A percentile compares a stretch with the other conserved stretches of the same genome.
phyloP scores from a whole-genome alignment of 2,329 filamentous ascomycete genomes.

The Alternaria brassicicola region DNA sequence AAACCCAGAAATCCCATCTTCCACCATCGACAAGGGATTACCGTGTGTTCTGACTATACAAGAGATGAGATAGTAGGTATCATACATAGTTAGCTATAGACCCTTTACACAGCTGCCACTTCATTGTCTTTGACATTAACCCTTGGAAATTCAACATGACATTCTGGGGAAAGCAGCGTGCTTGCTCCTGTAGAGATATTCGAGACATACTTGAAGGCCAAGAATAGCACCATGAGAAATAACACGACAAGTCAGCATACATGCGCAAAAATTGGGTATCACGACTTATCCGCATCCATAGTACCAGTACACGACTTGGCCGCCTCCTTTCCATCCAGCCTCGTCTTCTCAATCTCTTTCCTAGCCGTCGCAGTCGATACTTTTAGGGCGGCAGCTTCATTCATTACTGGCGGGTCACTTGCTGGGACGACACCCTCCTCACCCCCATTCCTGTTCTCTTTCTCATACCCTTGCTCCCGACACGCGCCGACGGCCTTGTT shows the following conservation, averaged over 20 bases:
- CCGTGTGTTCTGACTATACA: neutral
- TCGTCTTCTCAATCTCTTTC: slow-evolving; percentile 2
- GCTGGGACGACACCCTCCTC: neutral
- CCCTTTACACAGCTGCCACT: neutral
- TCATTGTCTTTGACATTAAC: neutral
- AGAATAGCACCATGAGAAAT: too few species aligned
- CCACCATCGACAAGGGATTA: neutral
- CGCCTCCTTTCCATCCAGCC: neutral
- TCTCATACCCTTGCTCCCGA: neutral
- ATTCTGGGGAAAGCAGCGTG: too few species aligned
- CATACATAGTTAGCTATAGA: neutral
- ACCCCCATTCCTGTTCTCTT: too few species aligned
- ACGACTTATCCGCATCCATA: slow-evolving; percentile 1
- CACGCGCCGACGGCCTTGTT: neutral
- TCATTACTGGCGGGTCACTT: neutral
- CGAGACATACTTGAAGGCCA: too few species aligned
- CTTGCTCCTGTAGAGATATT: too few species aligned
- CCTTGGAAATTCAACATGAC: too few species aligned
- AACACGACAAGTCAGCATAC: neutral
- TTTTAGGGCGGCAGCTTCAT: neutral
- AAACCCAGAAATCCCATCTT: neutral
- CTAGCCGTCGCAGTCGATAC: neutral
- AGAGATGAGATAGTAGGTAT: neutral
- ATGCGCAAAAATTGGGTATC: neutral
- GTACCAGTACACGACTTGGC: neutral